Evolutionary conservation across 2,329 filamentous ascomycete species (phyloP).

Genomic region (Aspergillus neoniger): DNA sequence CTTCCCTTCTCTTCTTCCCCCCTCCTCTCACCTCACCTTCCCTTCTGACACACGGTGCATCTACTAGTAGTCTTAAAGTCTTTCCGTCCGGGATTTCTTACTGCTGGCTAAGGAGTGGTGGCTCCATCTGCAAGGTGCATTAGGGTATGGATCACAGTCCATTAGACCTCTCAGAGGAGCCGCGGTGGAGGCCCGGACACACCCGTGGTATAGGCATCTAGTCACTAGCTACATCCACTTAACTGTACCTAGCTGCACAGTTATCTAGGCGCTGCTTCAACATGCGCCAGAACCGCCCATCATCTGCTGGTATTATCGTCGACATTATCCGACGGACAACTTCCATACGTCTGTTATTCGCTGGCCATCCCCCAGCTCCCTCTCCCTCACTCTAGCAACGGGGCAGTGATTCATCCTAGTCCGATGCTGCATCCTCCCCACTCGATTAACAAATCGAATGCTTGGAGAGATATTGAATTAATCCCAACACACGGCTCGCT

Average conservation of each 20-base stretch:
- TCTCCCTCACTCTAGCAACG: neutral
- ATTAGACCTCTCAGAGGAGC: neutral
- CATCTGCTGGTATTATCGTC: slow-evolving; percentile 2
- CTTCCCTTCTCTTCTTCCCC: neutral
- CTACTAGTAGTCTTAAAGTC: neutral
- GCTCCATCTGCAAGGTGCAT: slow-evolving; percentile 3
- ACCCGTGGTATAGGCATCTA: slow-evolving; percentile 3
- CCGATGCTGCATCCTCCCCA: neutral
- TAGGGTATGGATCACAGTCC: slow-evolving; percentile 1
- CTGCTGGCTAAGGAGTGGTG: neutral
- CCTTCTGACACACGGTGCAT: neutral
- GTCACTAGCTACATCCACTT: neutral
- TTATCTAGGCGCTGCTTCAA: slow-evolving; percentile 2
- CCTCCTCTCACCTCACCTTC: neutral
- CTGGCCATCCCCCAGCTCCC: neutral
- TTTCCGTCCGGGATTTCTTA: neutral
- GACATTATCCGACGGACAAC: neutral
- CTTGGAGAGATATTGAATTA: neutral
- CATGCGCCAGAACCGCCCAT: neutral
- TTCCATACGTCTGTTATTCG: neutral
- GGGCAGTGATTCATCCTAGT: slow-evolving; percentile 3
- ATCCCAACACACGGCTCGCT: slow-evolving; percentile 13
- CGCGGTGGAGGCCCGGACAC: slow-evolving; percentile 2
- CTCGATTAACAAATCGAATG: too few relatives aligned
- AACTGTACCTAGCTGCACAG: neutral